Base-by-base conservation (phyloP, 2,329 filamentous ascomycete species). In the Aspergillus luchuensis region DNA sequence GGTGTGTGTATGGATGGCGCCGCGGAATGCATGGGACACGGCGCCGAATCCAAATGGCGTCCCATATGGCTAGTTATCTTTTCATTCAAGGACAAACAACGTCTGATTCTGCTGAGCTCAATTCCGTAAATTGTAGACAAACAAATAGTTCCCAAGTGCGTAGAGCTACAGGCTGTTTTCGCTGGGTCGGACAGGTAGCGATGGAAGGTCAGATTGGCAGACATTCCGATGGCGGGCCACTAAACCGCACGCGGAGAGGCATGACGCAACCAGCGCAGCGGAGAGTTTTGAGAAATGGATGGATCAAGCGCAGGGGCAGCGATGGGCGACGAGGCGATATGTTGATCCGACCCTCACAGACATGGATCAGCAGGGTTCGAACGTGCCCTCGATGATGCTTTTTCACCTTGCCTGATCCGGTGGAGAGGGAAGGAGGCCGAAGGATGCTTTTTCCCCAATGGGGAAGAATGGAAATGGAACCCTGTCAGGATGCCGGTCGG, bases 221-320 rank as follows among this genome's bases (percentile, higher is more conserved):
- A 57, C 58, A 60, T 60, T 60, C 59, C 54, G 54, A 30, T n/a
- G 56, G 39, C 25, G 45, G 17, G 54, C 30, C 59, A 51, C 59
- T 61, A 58, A 52, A 58, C 59, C 51, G 56, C 49, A 61, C 41
- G 56, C 59, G 59, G 59, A 25, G 45, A 25, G 39, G n/a, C 39
- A 59, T 61, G 59, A 61, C 59, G 59, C 59, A 61, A 61, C 56
- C 59, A 59, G 59, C 25, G 25, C 23, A 8, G 19, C 41, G 41
- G 41, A 45, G 41, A 45, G 41, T 45, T 45, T 45, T 13, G 11
- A 36, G 33, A 36, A 36, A 36, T 36, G 33, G 41, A 45, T 45
- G 41, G 41, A 45, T 45, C 41, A 23, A 45, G 41, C 19, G 48
- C 23, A 54, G 50, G 38, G 28, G 47, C 47, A 30, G 30, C 38